A percentile compares a stretch with the other conserved stretches of the same genome.
These are phyloP conservation scores for Annulohypoxylon maeteangense DNA, from an alignment of 495 filamentous ascomycete genomes.

Conservation along the genomic window DNA sequence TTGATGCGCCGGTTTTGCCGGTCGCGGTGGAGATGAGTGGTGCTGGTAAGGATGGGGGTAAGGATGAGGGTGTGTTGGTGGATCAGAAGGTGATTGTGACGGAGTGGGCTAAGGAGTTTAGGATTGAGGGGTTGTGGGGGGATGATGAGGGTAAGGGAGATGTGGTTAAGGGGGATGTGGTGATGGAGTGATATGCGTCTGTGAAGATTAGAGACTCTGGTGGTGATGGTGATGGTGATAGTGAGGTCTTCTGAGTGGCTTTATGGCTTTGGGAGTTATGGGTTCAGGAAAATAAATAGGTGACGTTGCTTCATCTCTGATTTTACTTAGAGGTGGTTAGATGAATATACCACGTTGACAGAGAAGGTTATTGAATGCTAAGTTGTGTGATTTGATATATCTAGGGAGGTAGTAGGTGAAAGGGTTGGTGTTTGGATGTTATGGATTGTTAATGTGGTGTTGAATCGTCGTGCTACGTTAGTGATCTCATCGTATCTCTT, in stretches of 20 bases:
- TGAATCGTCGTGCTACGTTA: too few species aligned
- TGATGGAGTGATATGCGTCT: constrained; percentile 43
- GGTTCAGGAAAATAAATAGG: constrained; percentile 11
- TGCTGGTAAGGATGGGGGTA: constrained; percentile 45
- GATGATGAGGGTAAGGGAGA: constrained; percentile 54
- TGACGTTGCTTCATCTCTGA: neutral
- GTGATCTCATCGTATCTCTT: too few species aligned
- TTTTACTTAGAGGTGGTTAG: neutral
- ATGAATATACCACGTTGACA: constrained; percentile 10
- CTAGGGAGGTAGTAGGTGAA: too few species aligned
- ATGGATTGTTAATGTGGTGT: neutral
- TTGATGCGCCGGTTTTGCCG: constrained; percentile 73
- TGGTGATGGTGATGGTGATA: too few species aligned
- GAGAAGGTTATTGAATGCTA: neutral
- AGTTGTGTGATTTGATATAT: neutral
- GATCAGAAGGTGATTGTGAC: constrained; percentile 89
- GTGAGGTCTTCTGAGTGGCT: neutral
- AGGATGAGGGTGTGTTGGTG: constrained; percentile 46
- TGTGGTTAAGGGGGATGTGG: constrained; percentile 45
- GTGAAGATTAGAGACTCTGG: too few species aligned
- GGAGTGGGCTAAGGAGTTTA: constrained; percentile 95
- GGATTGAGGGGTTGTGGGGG: constrained; percentile 93
- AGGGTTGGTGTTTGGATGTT: neutral
- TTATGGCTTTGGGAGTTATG: constrained; percentile 13
- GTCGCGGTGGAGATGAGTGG: constrained; percentile 57